Evolutionary conservation across 106 monocot genomes (phyloP), one percentile per base, ranked within the genome.

Genomic region (Platanthera guangdongensis): DNA sequence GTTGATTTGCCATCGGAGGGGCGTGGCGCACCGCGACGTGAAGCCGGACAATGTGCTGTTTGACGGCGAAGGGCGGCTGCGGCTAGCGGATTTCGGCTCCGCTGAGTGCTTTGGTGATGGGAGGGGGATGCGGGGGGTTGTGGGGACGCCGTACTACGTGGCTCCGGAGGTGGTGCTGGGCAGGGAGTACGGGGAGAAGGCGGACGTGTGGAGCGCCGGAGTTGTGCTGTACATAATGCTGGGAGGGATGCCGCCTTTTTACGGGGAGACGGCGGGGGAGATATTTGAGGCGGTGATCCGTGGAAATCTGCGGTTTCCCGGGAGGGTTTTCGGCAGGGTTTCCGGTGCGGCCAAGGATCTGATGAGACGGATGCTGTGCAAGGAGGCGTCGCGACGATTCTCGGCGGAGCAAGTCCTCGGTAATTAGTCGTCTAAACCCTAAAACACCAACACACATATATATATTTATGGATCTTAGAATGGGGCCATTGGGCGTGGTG

Each of bases 131-230:
- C 76, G 80, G 46, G 92, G 92, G 50, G 32, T 95, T 11, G 86
- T 95, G n/a, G 95, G 95, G 68, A 95, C 95, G 25, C 95, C 92
- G 62, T 90, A 87, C 82, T 95, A 95, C 79, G 90, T 93, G 76
- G 95, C 95, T 51, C 95, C 95, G 47, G 92, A 95, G 88, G 88
- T 95, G 49, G 72, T 95, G 47, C 60, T 78, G 2, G 93, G 87
- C 11, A 82, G 76, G 46, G 86, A 85, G 7, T 93, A 95, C 74
- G 81, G 78, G 47, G 95, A 93, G 87, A 95, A 95, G 88, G 86
- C 87, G 15, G 95, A 93, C 55, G 87, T 95, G 25, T 95, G 95
- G 95, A 90, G 93, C 84, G 90, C 90, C 8, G 95, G 95, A 25
- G 90, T 93, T 39, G 80, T 90, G 4, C 55, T 95, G 47, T 95